Evolutionary conservation across 495 filamentous ascomycete genomes (phyloP), one percentile per base, ranked within the genome.

Genomic region (Aspergillus nanangensis): DNA sequence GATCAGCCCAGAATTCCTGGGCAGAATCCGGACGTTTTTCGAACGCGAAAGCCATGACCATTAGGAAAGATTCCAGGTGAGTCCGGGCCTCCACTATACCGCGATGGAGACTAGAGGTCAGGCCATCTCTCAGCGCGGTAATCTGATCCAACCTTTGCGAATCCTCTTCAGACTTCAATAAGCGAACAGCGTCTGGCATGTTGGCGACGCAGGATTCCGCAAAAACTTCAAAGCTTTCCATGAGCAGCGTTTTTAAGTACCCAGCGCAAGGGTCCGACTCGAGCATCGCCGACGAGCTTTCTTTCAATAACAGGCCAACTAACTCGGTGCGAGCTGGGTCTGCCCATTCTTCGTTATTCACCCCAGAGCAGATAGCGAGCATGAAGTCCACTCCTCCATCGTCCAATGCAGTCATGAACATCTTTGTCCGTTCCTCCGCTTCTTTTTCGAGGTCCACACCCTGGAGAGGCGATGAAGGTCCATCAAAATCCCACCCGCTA

Each of bases 361-460:
- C 76, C 48, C 90, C 87, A 27, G 88, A 83, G 47, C 89, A 84
- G 24, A 94, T 74, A 1, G 89, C 82, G 15, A 99, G 75, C 53
- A 95, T 78, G 56, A 95, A 93, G 53, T 97, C 88, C 50, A 99
- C 84, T 31, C 87, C 93, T 5, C 90, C 91, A 51, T 96, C 89
- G 45, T 88, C 86, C 4, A 97, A 70, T n/a, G 84, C 80, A 33
- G 83, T 78, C 46, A 81, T 67, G 54, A 95, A 93, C 41, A 82
- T 72, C 47, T 81, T 80, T 3, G 81, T 79, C 34, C 87, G 81
- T 48, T 80, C 74, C 32, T 79, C 77, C 19, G 81, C 80, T 62
- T 93, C 89, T 24, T 74, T 74, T 38, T 81, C 76, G 5, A 79
- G 63, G 48, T 86, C 77, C 50, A 79, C 70, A 1, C 74, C 76